phyloP scores from a whole-genome alignment of 2,329 filamentous ascomycete genomes.

The Exophiala sp. region DNA sequence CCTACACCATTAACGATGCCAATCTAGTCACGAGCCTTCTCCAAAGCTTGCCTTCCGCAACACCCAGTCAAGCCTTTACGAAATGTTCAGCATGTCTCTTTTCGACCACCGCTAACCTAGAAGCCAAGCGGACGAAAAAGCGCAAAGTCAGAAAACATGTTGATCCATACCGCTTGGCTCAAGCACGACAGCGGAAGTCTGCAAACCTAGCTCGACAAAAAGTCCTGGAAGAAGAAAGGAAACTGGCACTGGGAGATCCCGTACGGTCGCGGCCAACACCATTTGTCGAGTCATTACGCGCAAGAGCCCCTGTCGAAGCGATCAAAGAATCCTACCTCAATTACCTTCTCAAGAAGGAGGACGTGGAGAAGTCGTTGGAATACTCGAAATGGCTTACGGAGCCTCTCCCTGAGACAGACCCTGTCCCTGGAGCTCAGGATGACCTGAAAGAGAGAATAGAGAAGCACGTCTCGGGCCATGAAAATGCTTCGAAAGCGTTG shows the following conservation, averaged over 20 bases:
- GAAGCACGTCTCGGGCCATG: slow-evolving; percentile 51
- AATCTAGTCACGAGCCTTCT: slow-evolving; percentile 24
- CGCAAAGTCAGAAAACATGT: slow-evolving; percentile 22
- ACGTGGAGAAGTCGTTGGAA: slow-evolving; percentile 64
- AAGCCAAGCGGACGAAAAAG: slow-evolving; percentile 26
- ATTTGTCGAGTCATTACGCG: slow-evolving; percentile 73
- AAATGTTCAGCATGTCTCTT: slow-evolving; percentile 36
- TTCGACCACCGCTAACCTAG: slow-evolving; percentile 51
- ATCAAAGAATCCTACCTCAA: slow-evolving; percentile 57
- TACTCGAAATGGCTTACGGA: slow-evolving; percentile 64
- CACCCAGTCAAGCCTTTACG: slow-evolving; percentile 22
- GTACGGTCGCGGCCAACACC: slow-evolving; percentile 75
- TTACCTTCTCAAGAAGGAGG: slow-evolving; percentile 66
- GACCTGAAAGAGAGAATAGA: slow-evolving; percentile 32
- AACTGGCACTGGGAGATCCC: slow-evolving; percentile 68
- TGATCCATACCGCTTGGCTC: slow-evolving; percentile 78
- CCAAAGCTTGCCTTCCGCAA: slow-evolving; percentile 23
- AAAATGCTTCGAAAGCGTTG: slow-evolving; percentile 70
- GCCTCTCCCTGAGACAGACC: slow-evolving; percentile 22
- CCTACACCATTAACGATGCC: slow-evolving; percentile 5
- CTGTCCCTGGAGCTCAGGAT: slow-evolving; percentile 39
- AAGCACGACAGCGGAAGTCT: slow-evolving; percentile 77
- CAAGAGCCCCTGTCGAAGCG: slow-evolving; percentile 23
- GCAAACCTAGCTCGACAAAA: slow-evolving; percentile 74
- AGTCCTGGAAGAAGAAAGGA: slow-evolving; percentile 63